Evolutionary conservation across 169 alveolate genomes (phyloP).

Genomic region (Eimeria maxima): DNA sequence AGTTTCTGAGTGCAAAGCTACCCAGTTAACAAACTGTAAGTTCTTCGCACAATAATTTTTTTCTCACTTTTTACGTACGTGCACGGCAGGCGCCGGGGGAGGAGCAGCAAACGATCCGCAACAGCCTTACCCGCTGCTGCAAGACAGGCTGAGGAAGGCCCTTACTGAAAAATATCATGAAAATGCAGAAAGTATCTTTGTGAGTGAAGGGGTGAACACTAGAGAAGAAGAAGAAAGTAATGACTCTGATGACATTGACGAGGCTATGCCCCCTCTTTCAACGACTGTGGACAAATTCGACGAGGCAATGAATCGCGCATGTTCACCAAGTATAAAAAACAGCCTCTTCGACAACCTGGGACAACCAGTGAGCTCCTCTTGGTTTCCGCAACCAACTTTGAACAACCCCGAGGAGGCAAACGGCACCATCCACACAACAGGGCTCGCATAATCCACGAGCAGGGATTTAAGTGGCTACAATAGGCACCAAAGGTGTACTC

Average conservation of each 20-base stretch:
- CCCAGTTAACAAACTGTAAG: background rate
- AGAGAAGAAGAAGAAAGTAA: background rate
- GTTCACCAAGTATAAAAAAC: background rate
- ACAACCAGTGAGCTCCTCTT: background rate
- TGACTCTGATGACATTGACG: conserved; percentile 30
- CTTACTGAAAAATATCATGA: background rate
- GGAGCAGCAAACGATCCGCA: background rate
- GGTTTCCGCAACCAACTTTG: background rate
- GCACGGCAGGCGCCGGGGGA: background rate
- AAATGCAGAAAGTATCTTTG: background rate
- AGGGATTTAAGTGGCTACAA: background rate
- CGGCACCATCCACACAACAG: background rate
- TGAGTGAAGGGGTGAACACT: background rate
- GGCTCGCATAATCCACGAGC: background rate
- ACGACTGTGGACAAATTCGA: conserved; percentile 31
- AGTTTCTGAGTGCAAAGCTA: background rate
- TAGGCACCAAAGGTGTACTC: background rate
- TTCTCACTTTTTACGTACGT: background rate
- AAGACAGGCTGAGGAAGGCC: background rate
- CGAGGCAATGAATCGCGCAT: conserved; percentile 49
- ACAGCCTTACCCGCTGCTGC: background rate
- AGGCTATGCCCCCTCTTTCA: background rate
- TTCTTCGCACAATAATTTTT: too few relatives aligned
- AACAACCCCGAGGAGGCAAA: background rate
- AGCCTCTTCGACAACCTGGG: conserved; percentile 16